Conservation (phyloP, 1,139 yeast genomes). For the Yamadazyma siamensis region DNA sequence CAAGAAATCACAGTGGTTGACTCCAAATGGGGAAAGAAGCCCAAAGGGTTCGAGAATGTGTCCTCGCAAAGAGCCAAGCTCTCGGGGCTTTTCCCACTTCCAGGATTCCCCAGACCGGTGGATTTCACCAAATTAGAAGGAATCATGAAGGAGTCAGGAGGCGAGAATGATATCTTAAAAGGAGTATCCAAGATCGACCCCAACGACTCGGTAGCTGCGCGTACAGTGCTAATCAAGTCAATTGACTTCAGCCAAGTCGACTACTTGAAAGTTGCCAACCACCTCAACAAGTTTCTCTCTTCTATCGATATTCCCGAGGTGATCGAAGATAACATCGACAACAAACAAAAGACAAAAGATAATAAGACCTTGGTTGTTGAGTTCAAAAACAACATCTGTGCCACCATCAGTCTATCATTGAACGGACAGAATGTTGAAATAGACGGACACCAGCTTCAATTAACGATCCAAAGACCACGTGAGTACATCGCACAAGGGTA, state of each 20-base stretch:
- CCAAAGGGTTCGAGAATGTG: slow-evolving; percentile 72
- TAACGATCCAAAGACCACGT: slow-evolving; percentile 53
- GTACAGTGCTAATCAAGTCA: slow-evolving; percentile 46
- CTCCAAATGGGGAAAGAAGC: slow-evolving; percentile 72
- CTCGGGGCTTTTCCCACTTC: slow-evolving; percentile 76
- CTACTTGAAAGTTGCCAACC: slow-evolving; percentile 39
- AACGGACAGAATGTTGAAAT: slow-evolving; percentile 29
- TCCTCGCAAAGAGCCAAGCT: slow-evolving; percentile 79
- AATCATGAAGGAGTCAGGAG: slow-evolving; percentile 36
- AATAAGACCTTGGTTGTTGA: slow-evolving; percentile 45
- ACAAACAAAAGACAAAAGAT: slow-evolving; percentile 32
- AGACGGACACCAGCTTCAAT: slow-evolving; percentile 14
- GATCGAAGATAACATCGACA: slow-evolving; percentile 29
- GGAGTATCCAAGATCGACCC: slow-evolving; percentile 50
- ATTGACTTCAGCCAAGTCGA: slow-evolving; percentile 41
- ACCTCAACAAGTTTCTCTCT: slow-evolving; percentile 39
- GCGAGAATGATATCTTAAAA: slow-evolving; percentile 31
- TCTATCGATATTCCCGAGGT: slow-evolving; percentile 24
- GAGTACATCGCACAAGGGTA: slow-evolving; percentile 51
- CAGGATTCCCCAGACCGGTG: slow-evolving; percentile 62
- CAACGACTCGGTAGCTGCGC: slow-evolving; percentile 47
- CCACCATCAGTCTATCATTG: slow-evolving; percentile 56
- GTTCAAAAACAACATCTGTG: slow-evolving; percentile 50
- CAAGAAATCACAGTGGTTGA: slow-evolving; percentile 39
- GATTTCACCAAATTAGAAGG: slow-evolving; percentile 56